Conservation (phyloP, 2,329 filamentous ascomycete species). For the Zymoseptoria tritici region DNA sequence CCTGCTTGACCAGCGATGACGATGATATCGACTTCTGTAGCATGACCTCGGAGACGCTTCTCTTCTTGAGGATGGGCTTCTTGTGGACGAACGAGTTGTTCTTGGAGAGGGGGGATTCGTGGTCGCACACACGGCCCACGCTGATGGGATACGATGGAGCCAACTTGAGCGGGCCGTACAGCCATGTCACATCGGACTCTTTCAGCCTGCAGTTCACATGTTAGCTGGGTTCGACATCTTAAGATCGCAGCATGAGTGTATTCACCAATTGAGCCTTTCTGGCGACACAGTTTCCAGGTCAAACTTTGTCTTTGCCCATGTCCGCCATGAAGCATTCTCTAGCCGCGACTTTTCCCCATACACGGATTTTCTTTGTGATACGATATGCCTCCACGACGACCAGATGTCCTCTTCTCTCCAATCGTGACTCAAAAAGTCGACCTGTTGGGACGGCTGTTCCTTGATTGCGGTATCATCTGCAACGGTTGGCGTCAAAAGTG, state of each 20-base stretch:
- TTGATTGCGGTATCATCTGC: slow-evolving; percentile 74
- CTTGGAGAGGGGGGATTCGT: slow-evolving; percentile 50
- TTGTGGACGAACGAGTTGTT: slow-evolving; percentile 65
- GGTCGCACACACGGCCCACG: slow-evolving; percentile 40
- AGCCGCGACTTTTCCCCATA: slow-evolving; percentile 75
- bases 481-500: slow-evolving; percentile 52
- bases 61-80: slow-evolving; percentile 93
- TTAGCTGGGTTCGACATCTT: slow-evolving; percentile 24
- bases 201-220: slow-evolving; percentile 62
- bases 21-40: slow-evolving; percentile 81
- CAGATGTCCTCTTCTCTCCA: slow-evolving; percentile 96
- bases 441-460: slow-evolving; percentile 71
- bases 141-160: slow-evolving; percentile 51
- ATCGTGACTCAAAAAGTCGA: slow-evolving; percentile 90
- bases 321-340: slow-evolving; percentile 95
- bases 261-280: slow-evolving; percentile 87
- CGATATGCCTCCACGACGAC: slow-evolving; percentile 92
- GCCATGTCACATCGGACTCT: slow-evolving; percentile 94
- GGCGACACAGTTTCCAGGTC: slow-evolving; percentile 80
- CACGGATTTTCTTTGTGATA: slow-evolving; percentile 61
- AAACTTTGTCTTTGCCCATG: slow-evolving; percentile 90
- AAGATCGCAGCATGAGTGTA: slow-evolving; percentile 13
- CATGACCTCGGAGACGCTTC: slow-evolving; percentile 93
- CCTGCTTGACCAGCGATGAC: slow-evolving; percentile 83
- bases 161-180: slow-evolving; percentile 86